A percentile compares a stretch with the other conserved stretches of the same genome.
Conservation (phyloP, 2,329 filamentous ascomycete species). For the Botrytis medusae region DNA sequence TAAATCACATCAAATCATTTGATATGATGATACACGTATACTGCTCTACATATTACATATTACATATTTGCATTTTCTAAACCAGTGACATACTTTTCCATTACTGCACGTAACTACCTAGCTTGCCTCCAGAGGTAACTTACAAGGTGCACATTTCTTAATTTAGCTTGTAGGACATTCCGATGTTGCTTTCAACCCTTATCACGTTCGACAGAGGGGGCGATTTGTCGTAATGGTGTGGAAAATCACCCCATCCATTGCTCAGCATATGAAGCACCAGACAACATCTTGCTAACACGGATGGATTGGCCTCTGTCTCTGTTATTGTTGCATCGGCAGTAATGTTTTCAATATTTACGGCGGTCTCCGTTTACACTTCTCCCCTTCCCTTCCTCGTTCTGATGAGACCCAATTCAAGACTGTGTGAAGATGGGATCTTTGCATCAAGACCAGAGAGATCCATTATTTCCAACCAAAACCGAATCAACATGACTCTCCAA, state of each 20-base stretch:
- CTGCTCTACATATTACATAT: neutral
- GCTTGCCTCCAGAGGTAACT: neutral
- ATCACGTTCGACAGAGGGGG: neutral
- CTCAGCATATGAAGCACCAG: slow-evolving; percentile 1
- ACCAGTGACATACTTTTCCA: neutral
- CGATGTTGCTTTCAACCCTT: neutral
- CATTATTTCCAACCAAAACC: neutral
- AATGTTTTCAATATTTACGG: slow-evolving; percentile 1
- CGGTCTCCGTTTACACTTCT: neutral
- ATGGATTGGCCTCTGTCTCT: neutral
- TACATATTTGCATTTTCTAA: neutral
- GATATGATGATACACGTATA: neutral
- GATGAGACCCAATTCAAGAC: slow-evolving; percentile 4
- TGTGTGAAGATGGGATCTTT: neutral
- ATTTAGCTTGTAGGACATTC: slow-evolving; percentile 4
- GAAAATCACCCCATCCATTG: slow-evolving; percentile 7
- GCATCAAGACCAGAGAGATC: neutral
- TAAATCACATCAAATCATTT: neutral
- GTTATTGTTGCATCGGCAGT: neutral
- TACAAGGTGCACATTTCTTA: neutral
- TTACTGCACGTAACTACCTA: neutral
- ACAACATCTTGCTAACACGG: neutral
- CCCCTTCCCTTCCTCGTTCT: neutral
- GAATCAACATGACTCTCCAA: neutral
- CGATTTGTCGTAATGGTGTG: neutral